Base-by-base conservation (phyloP, 2,329 filamentous ascomycete species). In the Fusarium sacchari region DNA sequence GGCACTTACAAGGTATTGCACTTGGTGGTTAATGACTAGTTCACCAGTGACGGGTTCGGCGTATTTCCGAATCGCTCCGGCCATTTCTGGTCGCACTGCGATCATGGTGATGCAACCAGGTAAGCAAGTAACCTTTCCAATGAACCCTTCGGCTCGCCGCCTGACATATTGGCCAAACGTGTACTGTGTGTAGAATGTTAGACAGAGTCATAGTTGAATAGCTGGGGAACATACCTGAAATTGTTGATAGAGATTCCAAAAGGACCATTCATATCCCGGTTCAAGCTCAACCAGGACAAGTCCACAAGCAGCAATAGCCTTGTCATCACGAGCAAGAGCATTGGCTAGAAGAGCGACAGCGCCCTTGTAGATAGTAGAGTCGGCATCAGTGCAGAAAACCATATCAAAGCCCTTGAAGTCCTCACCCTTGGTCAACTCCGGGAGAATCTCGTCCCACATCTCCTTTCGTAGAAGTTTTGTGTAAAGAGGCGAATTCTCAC, bases 21-120 rank as follows among this genome's bases (percentile, higher is more conserved):
- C 74, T 42, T 76, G 74, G 22, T 75, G 74, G 4, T 71, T 65
- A 9, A 76, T 50, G 20, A 76, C 74, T 24, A 76, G 12, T 14
- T 76, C 67, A 13, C 55, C 66, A 0, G 74, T 76, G 0, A 76
- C 65, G 0, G 74, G 74, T 24, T 76, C 74, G 2, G 74, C 72
- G 44, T 76, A 76, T 26, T 73, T 76, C 6, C 60, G 63, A 7
- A 76, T 75, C 0, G 74, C 74, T 6, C 74, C 74, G 1, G 74
- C 74, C 74, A 76, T 76, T 30, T 76, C 74, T 61, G 71, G 59
- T 22, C 74, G 22, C 0, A 76, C 74, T 5, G 74, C 71, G 5
- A 76, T 73, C 74, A 76, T 76, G 7, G 74, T 76, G 46, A 76
- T 76, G 4, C 74, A 76, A 5, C 74, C 74, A 1, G 74, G 74